Base-by-base conservation (phyloP, 495 filamentous ascomycete genomes). In the Penicillium atrosanguineum region DNA sequence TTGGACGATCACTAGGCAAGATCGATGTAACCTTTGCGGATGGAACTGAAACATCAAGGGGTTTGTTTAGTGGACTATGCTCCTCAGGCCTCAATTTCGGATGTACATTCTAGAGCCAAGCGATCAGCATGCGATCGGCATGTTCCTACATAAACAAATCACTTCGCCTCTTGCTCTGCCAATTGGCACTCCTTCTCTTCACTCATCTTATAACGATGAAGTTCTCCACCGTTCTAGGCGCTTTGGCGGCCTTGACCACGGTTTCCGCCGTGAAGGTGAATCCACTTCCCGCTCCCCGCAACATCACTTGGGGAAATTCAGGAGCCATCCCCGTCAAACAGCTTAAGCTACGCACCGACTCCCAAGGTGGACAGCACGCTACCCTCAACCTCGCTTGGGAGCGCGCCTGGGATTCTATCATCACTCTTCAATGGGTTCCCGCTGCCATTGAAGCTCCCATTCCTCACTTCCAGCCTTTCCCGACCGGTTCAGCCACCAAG, bases 221-320 rank as follows among this genome's bases (percentile, higher is more conserved):
- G 46, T 55, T 71, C 61, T 49, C 59, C 53, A 43, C 56, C 34
- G 47, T 67, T n/a, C 62, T 64, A 21, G 51, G 64, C 43, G 60
- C 53, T 21, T 38, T 70, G 48, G 52, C 59, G 26, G 48, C 60
- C n/a, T 52, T 69, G 41, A 60, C 51, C 38, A 57, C 69, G 31
- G 67, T 62, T 11, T 63, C 57, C 14, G 74, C 73, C 38, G 78
- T 83, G 44, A 66, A 64, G 37, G 80, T 79, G 49, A 83, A 82
- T 53, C 80, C 80, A 39, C 70, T 83, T 41, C 80, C 80, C 43
- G 78, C 78, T 31, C 80, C 80, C 14, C 71, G 70, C 48, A 70
- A 73, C 48, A 81, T 83, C 59, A 67, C 71, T 42, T 83, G 80
- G 80, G 78, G 76, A 6, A 66, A 67, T 18, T 75, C 76, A 11